These are phyloP conservation scores for Penicillium tannophilum DNA, from an alignment of 495 filamentous ascomycete species.

Conservation along the genomic window DNA sequence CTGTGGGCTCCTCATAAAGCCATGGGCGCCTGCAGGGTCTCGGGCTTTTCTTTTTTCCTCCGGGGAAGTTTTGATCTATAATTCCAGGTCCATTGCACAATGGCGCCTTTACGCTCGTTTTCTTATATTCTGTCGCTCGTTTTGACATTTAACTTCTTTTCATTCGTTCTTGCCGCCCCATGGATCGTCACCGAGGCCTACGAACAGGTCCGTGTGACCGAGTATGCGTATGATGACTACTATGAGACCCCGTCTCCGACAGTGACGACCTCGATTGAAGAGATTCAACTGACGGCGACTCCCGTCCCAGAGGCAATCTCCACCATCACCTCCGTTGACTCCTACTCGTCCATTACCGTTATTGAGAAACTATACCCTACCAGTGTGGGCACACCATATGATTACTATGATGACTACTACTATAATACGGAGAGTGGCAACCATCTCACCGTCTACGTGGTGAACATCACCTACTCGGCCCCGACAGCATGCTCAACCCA, in stretches of 20 bases:
- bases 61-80: not conserved
- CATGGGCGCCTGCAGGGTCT: conserved; percentile 1
- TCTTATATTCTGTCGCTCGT: conserved; percentile 24
- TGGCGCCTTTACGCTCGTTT: conserved; percentile 31
- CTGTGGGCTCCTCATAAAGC: not conserved
- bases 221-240: conserved; percentile 13
- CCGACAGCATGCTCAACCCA: conserved; percentile 35
- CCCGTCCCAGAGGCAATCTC: conserved; percentile 36
- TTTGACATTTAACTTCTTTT: conserved; percentile 20
- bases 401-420: conserved; percentile 17
- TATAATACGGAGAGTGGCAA: conserved; percentile 10
- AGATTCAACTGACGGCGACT: conserved; percentile 29
- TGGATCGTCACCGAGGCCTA: conserved; percentile 39
- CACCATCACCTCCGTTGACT: conserved; percentile 29
- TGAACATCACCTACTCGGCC: conserved; percentile 40
- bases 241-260: conserved; percentile 8
- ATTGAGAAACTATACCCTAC: conserved; percentile 38
- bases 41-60: not conserved
- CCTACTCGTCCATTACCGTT: conserved; percentile 25
- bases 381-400: conserved; percentile 21
- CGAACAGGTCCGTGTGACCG: conserved; percentile 18
- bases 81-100: conserved; percentile 9
- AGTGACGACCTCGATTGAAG: conserved; percentile 19
- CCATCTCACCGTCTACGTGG: conserved; percentile 32
- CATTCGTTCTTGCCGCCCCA: conserved; percentile 26